These are phyloP conservation scores for Salix arbutifolia DNA, from an alignment of 345 rosid genomes.

Conservation along the genomic window DNA sequence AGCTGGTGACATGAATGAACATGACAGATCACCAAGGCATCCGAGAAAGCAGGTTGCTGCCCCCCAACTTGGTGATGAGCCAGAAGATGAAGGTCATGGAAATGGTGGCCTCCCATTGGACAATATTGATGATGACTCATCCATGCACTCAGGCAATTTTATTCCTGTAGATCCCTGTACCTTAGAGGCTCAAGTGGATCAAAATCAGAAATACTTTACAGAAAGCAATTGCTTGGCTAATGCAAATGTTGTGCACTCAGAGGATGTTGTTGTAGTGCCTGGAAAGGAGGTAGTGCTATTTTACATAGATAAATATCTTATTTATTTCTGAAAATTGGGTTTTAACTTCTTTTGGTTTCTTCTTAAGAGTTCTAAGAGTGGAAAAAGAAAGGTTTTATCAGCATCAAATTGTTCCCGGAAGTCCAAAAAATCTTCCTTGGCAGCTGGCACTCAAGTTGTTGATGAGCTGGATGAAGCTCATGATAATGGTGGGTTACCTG, in stretches of 20 bases:
- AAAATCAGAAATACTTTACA: slow-evolving; percentile 15
- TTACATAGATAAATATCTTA: background rate
- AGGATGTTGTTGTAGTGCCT: slow-evolving; percentile 26
- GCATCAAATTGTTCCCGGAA: slow-evolving; percentile 11
- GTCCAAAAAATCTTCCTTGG: slow-evolving; percentile 12
- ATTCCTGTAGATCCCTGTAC: slow-evolving; percentile 16
- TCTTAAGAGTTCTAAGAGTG: slow-evolving; percentile 18
- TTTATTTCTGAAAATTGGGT: background rate
- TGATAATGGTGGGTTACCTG: slow-evolving; percentile 17
- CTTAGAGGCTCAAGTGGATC: slow-evolving; percentile 26
- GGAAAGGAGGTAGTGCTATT: slow-evolving; percentile 35
- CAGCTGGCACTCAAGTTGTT: slow-evolving; percentile 18
- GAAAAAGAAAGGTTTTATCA: slow-evolving; percentile 18
- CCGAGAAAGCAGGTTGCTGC: slow-evolving; percentile 27
- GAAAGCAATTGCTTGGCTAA: slow-evolving; percentile 16
- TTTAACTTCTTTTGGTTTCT: slow-evolving; percentile 1
- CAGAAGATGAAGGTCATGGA: slow-evolving; percentile 31
- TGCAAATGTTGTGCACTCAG: slow-evolving; percentile 21
- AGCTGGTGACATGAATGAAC: slow-evolving; percentile 16
- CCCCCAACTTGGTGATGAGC: slow-evolving; percentile 31
- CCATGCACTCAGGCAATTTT: slow-evolving; percentile 28
- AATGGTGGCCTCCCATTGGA: slow-evolving; percentile 21
- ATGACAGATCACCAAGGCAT: slow-evolving; percentile 29
- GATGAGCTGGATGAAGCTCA: slow-evolving; percentile 39
- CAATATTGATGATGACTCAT: slow-evolving; percentile 34